Evolutionary conservation across 108 stramenopile genomes (phyloP), one percentile per base, ranked within the genome.

Genomic region (Pelagomonas calceolata): DNA sequence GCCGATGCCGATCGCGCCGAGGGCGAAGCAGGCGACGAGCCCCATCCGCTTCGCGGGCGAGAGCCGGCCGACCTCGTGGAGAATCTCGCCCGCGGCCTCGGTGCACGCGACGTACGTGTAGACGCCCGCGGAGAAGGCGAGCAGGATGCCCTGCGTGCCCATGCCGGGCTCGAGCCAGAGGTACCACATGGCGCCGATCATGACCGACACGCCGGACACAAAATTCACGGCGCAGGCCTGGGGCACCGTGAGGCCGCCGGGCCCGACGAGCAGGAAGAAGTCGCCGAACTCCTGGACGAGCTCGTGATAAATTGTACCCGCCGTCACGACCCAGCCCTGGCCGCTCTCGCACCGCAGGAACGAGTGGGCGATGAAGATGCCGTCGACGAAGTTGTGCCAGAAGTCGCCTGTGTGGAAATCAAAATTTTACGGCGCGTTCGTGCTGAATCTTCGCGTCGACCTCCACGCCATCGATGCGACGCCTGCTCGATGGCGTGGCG

Each of bases 361-460:
- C 26, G 89, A 85, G 63, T 79, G 83, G 32, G 84, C 92, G 66
- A 93, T 80, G 70, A 93, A 90, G 64, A 91, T 72, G 29, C 92
- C 92, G 78, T 93, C 92, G 33, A 80, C 74, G 71, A 90, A 90
- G 86, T 90, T 90, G 76, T 92, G 88, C 71, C 88, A 79, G 29
- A 70, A 68, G 76, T 89, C 87, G 26, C 90, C 90, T n/a, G n/a
- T n/a, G n/a, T n/a, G n/a, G n/a, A n/a, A n/a, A n/a, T n/a, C n/a
- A n/a, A n/a, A n/a, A n/a, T n/a, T n/a, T n/a, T n/a, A n/a, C n/a
- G n/a, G n/a, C n/a, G n/a, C n/a, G n/a, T n/a, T n/a, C n/a, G n/a
- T n/a, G n/a, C n/a, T n/a, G n/a, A n/a, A n/a, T n/a, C n/a, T n/a
- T n/a, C n/a, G n/a, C n/a, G n/a, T n/a, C n/a, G n/a, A n/a, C n/a